These are phyloP conservation scores for Nannochloropsis granulata DNA, from an alignment of 108 stramenopile genomes.

Conservation along the genomic window DNA sequence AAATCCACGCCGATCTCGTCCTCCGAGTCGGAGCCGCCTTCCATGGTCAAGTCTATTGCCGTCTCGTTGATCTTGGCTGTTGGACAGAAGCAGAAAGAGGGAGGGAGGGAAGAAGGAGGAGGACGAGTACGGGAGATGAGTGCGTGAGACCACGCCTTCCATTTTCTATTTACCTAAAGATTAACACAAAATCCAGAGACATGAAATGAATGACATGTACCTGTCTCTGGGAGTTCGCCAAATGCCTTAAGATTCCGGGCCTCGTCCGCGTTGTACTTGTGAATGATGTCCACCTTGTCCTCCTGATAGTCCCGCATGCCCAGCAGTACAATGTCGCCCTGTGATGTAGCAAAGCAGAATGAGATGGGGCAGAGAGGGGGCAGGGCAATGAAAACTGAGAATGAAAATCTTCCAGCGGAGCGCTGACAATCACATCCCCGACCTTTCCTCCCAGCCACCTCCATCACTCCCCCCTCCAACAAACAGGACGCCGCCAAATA, in stretches of 20 bases:
- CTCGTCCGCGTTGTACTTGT: constrained; percentile 98
- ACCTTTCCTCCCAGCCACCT: neutral
- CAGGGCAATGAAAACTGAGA: neutral
- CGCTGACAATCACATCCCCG: neutral
- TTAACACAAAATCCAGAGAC: neutral
- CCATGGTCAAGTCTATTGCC: constrained; percentile 96
- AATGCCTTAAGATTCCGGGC: constrained; percentile 97
- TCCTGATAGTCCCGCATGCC: constrained; percentile 97
- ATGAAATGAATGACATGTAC: neutral
- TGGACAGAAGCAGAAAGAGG: neutral
- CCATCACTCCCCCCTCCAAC: neutral
- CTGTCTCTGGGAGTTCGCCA: constrained; percentile 85
- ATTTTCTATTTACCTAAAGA: neutral
- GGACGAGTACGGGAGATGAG: neutral
- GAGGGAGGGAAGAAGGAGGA: neutral
- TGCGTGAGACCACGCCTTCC: neutral
- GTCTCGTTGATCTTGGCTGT: constrained; percentile 97
- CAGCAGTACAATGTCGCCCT: constrained; percentile 87
- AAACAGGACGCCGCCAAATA: neutral
- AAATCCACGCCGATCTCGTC: constrained; percentile 35
- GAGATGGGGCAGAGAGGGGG: neutral
- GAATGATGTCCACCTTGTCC: constrained; percentile 97
- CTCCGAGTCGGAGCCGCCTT: constrained; percentile 59
- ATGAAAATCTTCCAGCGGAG: neutral
- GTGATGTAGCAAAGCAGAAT: too few species aligned